Conservation (phyloP, 2,329 filamentous ascomycete genomes). For the Colletotrichum sansevieriae region DNA sequence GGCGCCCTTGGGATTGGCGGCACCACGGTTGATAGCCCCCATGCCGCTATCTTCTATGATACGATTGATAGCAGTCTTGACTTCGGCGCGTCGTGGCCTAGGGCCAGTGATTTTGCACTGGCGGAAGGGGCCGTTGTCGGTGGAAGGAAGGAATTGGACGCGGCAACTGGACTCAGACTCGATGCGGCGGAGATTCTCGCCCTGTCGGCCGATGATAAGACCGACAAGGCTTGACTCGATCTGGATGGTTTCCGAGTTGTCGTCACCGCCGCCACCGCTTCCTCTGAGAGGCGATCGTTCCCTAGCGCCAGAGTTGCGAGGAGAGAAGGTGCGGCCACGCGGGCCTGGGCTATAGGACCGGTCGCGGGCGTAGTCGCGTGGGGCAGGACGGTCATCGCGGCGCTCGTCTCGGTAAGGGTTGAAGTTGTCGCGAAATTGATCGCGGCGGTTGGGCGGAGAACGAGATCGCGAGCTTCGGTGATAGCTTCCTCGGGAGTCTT, state of each 20-base stretch:
- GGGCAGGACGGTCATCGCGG: constrained; percentile 71
- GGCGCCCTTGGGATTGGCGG: constrained; percentile 53
- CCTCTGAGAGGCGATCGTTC: constrained; percentile 71
- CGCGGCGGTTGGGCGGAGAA: constrained; percentile 76
- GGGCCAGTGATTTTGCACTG: constrained; percentile 89
- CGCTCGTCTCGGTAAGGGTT: constrained; percentile 90
- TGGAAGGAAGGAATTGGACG: constrained; percentile 87
- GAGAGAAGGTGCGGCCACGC: constrained; percentile 72
- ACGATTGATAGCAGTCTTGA: constrained; percentile 85
- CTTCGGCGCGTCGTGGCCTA: constrained; percentile 78
- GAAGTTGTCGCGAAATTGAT: constrained; percentile 79
- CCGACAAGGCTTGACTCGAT: constrained; percentile 91
- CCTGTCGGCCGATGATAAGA: constrained; percentile 89
- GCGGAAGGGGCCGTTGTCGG: constrained; percentile 79
- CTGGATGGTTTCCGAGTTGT: constrained; percentile 84
- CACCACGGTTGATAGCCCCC: constrained; percentile 62
- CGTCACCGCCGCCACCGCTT: constrained; percentile 61
- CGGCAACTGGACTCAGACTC: constrained; percentile 85
- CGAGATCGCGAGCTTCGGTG: constrained; percentile 75
- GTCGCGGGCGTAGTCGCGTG: constrained; percentile 71
- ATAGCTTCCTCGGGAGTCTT: constrained; percentile 65
- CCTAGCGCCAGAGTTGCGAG: constrained; percentile 65
- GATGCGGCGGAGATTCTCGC: constrained; percentile 88
- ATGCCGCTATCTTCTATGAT: constrained; percentile 86
- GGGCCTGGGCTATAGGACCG: constrained; percentile 79